These are phyloP conservation scores for Rhizopogon rudus DNA, from an alignment of 768 basidiomycete genomes.

Conservation along the genomic window DNA sequence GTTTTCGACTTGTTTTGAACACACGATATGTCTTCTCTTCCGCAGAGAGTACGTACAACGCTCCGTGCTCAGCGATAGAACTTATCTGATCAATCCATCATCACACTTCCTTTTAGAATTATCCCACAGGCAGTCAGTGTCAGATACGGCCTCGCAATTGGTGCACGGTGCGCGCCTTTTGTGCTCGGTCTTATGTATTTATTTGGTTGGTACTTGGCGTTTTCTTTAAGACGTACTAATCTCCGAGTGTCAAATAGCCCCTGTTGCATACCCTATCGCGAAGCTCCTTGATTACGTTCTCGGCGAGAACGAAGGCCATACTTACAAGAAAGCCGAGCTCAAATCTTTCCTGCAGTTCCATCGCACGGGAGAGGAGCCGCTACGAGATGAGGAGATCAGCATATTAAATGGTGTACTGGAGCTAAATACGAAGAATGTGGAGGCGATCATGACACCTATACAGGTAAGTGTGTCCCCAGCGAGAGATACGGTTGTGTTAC, in stretches of 20 bases:
- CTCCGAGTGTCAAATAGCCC: slow-evolving; percentile 36
- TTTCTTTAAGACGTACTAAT: not conserved
- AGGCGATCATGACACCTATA: slow-evolving; percentile 80
- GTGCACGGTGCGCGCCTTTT: slow-evolving; percentile 72
- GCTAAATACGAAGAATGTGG: slow-evolving; percentile 69
- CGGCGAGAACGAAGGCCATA: slow-evolving; percentile 65
- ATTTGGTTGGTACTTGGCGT: slow-evolving; percentile 26
- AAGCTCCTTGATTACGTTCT: slow-evolving; percentile 77
- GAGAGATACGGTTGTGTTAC: slow-evolving; percentile 16
- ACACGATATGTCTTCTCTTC: not conserved
- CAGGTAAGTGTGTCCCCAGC: slow-evolving; percentile 31
- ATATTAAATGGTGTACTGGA: slow-evolving; percentile 80
- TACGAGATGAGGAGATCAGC: slow-evolving; percentile 77
- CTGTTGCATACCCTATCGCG: slow-evolving; percentile 69
- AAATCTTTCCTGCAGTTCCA: slow-evolving; percentile 80
- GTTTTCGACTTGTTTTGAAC: not conserved
- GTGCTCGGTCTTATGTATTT: slow-evolving; percentile 72
- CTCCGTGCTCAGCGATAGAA: not conserved
- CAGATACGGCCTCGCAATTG: slow-evolving; percentile 76
- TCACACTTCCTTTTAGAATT: slow-evolving; percentile 34
- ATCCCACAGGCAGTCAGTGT: slow-evolving; percentile 73
- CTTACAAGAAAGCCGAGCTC: slow-evolving; percentile 80
- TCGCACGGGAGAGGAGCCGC: slow-evolving; percentile 65
- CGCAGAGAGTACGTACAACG: slow-evolving; percentile 31
- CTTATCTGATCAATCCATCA: not conserved